A percentile compares a stretch with the other conserved stretches of the same genome.
Conservation (phyloP, 2,329 filamentous ascomycete species). For the Ophiosphaerella korrae region DNA sequence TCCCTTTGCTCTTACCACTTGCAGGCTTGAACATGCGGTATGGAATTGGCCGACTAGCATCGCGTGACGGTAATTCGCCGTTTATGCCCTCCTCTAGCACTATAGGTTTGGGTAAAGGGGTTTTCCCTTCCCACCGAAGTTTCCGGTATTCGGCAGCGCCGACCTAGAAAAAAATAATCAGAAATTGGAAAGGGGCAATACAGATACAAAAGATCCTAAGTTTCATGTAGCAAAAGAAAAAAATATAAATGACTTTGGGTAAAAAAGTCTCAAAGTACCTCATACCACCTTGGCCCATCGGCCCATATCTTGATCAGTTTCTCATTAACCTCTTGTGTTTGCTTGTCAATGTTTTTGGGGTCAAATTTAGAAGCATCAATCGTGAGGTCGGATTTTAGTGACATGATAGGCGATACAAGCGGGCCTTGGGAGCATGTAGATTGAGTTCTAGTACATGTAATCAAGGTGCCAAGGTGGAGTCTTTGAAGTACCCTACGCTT, state of each 20-base stretch:
- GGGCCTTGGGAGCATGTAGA: no score
- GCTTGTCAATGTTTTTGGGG: conserved; percentile 45
- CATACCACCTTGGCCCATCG: conserved; percentile 57
- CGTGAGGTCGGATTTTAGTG: conserved; percentile 47
- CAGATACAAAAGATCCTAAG: no score
- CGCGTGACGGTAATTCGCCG: conserved; percentile 58
- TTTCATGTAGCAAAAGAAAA: not conserved
- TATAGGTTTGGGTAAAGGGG: conserved; percentile 54
- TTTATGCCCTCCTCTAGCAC: conserved; percentile 55
- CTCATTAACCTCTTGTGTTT: conserved; percentile 54
- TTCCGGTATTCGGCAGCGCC: conserved; percentile 60
- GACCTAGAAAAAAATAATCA: conserved; percentile 42
- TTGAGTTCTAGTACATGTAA: no score
- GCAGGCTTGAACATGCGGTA: conserved; percentile 59
- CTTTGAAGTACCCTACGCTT: no score
- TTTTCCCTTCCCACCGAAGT: conserved; percentile 61
- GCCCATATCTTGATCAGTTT: conserved; percentile 50
- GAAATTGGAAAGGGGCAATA: not conserved
- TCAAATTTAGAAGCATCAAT: conserved; percentile 53
- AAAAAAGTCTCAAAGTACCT: conserved; percentile 42
- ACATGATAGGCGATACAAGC: conserved; percentile 22
- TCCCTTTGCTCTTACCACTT: conserved; percentile 51
- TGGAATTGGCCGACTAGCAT: conserved; percentile 57
- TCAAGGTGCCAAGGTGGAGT: not conserved
- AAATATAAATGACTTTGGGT: not conserved